Percentiles rank a stretch among this genome's conserved stretches.
Evolutionary conservation across 2,329 filamentous ascomycete species (phyloP).

Genomic region (Apiospora pterosperma): DNA sequence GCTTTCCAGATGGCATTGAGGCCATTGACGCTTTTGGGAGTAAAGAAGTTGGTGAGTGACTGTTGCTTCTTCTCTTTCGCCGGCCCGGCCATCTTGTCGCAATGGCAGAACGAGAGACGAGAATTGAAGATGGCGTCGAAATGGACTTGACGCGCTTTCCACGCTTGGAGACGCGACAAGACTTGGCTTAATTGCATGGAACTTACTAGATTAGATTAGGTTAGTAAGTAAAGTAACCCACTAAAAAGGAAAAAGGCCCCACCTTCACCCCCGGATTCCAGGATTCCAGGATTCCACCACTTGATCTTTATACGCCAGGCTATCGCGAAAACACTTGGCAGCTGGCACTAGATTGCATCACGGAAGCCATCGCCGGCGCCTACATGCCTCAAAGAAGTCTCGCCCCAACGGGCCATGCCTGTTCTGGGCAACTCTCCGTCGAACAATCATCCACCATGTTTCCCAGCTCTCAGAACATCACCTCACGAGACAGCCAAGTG

Average conservation of each 20-base stretch:
- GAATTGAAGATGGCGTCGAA: neutral
- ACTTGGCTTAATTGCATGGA: no score
- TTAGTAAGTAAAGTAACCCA: no score
- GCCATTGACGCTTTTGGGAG: conserved; percentile 54
- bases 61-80: conserved; percentile 65
- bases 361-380: neutral
- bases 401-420: neutral
- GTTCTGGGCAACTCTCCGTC: neutral
- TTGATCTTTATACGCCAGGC: no score
- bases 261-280: no score
- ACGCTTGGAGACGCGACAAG: neutral
- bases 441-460: neutral
- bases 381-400: neutral
- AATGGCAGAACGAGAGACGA: neutral
- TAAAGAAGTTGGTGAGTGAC: conserved; percentile 84
- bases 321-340: neutral
- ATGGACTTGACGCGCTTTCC: neutral
- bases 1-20: conserved; percentile 33
- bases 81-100: conserved; percentile 32
- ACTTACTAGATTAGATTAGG: no score
- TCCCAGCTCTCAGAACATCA: neutral
- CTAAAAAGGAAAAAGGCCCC: no score
- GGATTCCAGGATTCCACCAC: no score
- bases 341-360: neutral
- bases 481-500: neutral